Base-by-base conservation (phyloP, 2,329 filamentous ascomycete species). In the Ambrosiella cleistominuta region DNA sequence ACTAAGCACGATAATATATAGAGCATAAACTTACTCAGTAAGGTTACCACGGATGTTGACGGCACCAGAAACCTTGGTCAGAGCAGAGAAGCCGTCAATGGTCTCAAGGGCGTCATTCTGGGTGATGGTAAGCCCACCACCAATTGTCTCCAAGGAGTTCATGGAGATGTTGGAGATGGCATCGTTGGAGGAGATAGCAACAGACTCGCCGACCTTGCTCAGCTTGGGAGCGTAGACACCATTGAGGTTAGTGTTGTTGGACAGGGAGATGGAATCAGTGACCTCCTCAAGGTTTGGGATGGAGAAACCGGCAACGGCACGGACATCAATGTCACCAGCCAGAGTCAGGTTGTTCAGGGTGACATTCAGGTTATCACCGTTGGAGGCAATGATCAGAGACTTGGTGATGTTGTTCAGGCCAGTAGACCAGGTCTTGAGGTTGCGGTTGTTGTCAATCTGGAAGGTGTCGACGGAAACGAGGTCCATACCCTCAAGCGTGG, bases 381-480 rank as follows among this genome's bases (percentile, higher is more conserved):
- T 98, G 75, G 84, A 82, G 65, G 82, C 80, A 68, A 98, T 82
- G 66, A 78, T 82, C 57, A 96, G 74, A 52, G 76, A 70, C 59
- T 79, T 75, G 63, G 78, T 85, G 65, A 95, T 79, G 73, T 86
- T 91, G 69, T 77, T 77, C 60, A 97, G 77, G 68, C 85, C 79
- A 70, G 89, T 86, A 68, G 80, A 79, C 74, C 94, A 86, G 62
- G 75, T 76, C 68, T 79, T 80, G 65, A 98, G 78, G 68, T 85
- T 83, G 62, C 74, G 74, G 81, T 97, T 97, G 83, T 95, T 95
- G 79, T 87, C 85, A 72, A 98, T 85, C 70, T 86, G 76, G 69
- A 98, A 80, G 64, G 74, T 76, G 59, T 80, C 77, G 57, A 88
- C 83, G n/a, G 78, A 77, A 63, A 80, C 71, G 63, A 97, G 77